phyloP scores from a whole-genome alignment of 768 basidiomycete genomes.

The Asterophora parasitica region DNA sequence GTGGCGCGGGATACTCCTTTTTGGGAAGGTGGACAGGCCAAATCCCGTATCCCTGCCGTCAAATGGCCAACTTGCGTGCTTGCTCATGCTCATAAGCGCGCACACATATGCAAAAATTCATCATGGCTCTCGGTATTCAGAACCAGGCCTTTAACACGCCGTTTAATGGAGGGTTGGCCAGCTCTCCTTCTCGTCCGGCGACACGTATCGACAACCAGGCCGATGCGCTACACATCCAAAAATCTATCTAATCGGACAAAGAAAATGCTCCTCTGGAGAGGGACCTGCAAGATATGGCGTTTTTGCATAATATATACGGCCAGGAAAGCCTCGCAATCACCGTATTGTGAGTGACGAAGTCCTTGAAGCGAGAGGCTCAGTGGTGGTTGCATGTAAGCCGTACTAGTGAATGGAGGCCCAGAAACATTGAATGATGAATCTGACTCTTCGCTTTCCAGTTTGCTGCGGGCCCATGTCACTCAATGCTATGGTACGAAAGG shows the following conservation, averaged over 20 bases:
- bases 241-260: background rate
- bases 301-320: conserved; percentile 58
- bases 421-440: too few relatives aligned
- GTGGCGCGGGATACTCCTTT: conserved; percentile 45
- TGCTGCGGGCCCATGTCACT: conserved; percentile 75
- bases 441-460: conserved; percentile 30
- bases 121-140: too few relatives aligned
- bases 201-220: background rate
- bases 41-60: conserved; percentile 51
- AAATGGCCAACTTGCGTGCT: conserved; percentile 55
- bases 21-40: conserved; percentile 28
- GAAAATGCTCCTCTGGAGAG: too few relatives aligned
- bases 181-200: background rate
- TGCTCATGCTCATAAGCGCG: conserved; percentile 34
- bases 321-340: conserved; percentile 63
- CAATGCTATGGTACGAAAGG: conserved; percentile 63
- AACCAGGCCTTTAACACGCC: too few relatives aligned
- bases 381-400: conserved; percentile 73
- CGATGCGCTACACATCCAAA: background rate
- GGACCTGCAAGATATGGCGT: conserved; percentile 55
- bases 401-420: too few relatives aligned
- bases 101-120: too few relatives aligned
- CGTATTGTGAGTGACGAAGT: conserved; percentile 64
- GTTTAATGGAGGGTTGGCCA: too few relatives aligned
- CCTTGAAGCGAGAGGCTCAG: conserved; percentile 43